Percentiles rank a stretch among this genome's conserved stretches.
Conservation (phyloP, 1,284 basidiomycete species). For the Ustilago bromivora region DNA sequence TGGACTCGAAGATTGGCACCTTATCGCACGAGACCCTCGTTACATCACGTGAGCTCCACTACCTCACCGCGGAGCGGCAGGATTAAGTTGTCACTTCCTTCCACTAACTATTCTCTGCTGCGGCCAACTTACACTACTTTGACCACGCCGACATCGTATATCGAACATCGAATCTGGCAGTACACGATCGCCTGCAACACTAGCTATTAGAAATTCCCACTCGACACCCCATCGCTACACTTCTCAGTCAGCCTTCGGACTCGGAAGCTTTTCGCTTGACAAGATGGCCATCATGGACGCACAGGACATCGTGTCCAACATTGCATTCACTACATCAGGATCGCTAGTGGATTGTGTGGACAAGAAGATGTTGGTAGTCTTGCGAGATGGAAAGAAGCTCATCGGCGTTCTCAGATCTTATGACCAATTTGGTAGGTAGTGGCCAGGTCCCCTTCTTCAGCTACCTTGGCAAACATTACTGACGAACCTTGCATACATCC, state of each 20-base stretch:
- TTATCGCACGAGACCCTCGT: constrained; percentile 20
- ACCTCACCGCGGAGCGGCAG: constrained; percentile 8
- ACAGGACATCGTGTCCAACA: constrained; percentile 64
- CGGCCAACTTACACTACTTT: too few relatives aligned
- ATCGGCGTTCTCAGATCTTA: constrained; percentile 96
- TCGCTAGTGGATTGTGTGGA: constrained; percentile 68
- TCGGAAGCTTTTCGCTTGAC: neutral
- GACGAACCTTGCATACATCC: neutral
- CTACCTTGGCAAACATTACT: neutral
- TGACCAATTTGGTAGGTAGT: constrained; percentile 92
- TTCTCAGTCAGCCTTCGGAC: neutral
- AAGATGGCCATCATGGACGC: constrained; percentile 56
- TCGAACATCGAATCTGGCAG: too few relatives aligned
- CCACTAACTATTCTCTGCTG: neutral
- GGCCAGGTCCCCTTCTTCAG: neutral
- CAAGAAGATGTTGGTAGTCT: constrained; percentile 95
- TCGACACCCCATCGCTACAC: too few relatives aligned
- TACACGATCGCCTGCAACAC: too few relatives aligned
- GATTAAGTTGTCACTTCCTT: neutral
- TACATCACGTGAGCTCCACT: constrained; percentile 27
- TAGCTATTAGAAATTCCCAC: too few relatives aligned
- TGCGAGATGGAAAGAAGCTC: constrained; percentile 94
- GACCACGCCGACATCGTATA: too few relatives aligned
- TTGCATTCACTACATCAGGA: constrained; percentile 68
- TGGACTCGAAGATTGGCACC: constrained; percentile 10